A percentile compares a stretch with the other conserved stretches of the same genome.
Conservation (phyloP, 2,329 filamentous ascomycete genomes). For the Diaporthe helianthi region DNA sequence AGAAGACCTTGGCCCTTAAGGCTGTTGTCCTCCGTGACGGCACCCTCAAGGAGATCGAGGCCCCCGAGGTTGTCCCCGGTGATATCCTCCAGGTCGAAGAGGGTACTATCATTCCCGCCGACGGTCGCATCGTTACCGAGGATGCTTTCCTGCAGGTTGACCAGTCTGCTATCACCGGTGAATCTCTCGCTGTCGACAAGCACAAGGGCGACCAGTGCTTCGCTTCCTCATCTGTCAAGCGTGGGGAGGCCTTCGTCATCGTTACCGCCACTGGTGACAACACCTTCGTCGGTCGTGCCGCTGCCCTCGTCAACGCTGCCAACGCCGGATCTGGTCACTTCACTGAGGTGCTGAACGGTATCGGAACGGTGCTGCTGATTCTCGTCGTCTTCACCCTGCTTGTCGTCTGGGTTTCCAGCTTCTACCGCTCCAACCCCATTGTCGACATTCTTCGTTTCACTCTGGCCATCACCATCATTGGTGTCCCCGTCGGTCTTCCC, state of each 20-base stretch:
- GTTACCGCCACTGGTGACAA: constrained; percentile 86
- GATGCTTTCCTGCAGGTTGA: constrained; percentile 88
- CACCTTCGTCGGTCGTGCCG: constrained; percentile 88
- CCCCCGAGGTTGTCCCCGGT: constrained; percentile 84
- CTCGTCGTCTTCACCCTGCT: constrained; percentile 83
- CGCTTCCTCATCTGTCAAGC: constrained; percentile 87
- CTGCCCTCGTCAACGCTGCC: constrained; percentile 82
- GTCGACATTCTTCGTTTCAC: constrained; percentile 83
- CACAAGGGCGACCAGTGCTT: constrained; percentile 82
- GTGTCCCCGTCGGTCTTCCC: constrained; percentile 91
- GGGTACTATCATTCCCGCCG: constrained; percentile 90
- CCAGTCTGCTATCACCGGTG: constrained; percentile 90
- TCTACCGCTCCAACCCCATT: constrained; percentile 86
- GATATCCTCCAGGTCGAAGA: constrained; percentile 91
- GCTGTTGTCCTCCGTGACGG: constrained; percentile 86
- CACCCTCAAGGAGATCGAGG: constrained; percentile 78
- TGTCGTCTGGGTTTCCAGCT: constrained; percentile 84
- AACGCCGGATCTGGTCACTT: constrained; percentile 81
- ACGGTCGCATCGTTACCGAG: constrained; percentile 84
- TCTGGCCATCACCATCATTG: constrained; percentile 87
- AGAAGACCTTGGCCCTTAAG: constrained; percentile 89
- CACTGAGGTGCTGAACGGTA: constrained; percentile 88
- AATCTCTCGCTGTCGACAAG: constrained; percentile 92
- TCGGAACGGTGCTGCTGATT: constrained; percentile 80
- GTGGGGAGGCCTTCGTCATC: constrained; percentile 84